Conservation (phyloP, 768 basidiomycete species). For the Lentinula guzmanii region DNA sequence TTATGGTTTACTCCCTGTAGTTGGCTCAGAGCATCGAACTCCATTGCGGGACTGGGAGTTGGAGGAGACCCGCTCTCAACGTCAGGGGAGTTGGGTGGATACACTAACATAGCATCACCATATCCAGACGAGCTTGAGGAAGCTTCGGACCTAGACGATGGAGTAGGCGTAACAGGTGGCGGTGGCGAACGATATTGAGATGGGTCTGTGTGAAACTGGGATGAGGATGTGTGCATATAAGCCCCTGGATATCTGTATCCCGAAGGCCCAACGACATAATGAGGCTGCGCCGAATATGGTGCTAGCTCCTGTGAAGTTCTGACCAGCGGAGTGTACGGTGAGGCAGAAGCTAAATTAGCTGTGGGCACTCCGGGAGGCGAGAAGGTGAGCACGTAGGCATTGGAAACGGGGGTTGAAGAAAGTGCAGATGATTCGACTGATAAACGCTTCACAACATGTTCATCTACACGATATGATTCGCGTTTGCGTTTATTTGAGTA, state of each 20-base stretch:
- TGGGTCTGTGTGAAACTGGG: background rate
- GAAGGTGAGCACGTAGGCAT: background rate
- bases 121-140: background rate
- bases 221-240: background rate
- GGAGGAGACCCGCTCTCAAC: background rate
- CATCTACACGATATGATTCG: too few species aligned
- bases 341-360: too few species aligned
- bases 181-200: background rate
- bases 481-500: background rate
- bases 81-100: background rate
- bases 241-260: background rate
- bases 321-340: too few species aligned
- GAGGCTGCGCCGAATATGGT: background rate
- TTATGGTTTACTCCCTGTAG: background rate
- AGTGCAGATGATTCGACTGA: background rate
- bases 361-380: too few species aligned
- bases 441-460: background rate
- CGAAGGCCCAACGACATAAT: background rate
- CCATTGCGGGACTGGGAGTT: background rate
- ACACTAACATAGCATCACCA: background rate
- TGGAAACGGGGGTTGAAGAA: background rate
- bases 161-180: background rate
- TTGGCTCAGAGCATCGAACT: background rate
- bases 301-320: too few species aligned
- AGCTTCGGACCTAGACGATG: background rate